Conservation (phyloP, 768 basidiomycete genomes). For the Agaricus blazei region DNA sequence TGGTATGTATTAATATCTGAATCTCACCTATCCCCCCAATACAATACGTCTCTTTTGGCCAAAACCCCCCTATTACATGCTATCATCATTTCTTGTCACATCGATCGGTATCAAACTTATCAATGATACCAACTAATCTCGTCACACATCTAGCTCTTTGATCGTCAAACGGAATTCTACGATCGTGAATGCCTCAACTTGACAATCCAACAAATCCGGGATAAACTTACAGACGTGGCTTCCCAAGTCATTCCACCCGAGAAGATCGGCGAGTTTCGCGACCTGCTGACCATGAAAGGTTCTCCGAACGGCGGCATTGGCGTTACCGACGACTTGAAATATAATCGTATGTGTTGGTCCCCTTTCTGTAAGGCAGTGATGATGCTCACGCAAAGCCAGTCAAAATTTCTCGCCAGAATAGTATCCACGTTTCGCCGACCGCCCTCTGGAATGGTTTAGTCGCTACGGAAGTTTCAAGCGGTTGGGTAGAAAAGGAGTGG, state of each 20-base stretch:
- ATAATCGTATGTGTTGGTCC: constrained; percentile 56
- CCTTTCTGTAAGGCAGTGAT: background rate
- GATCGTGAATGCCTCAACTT: constrained; percentile 66
- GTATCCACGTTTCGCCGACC: constrained; percentile 88
- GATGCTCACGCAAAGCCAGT: constrained; percentile 39
- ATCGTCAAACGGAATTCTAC: constrained; percentile 71
- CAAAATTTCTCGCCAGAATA: constrained; percentile 88
- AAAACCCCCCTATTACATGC: no score
- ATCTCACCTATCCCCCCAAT: no score
- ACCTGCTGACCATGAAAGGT: constrained; percentile 56
- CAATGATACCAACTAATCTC: background rate
- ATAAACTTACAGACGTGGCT: constrained; percentile 62
- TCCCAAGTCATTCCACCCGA: constrained; percentile 44
- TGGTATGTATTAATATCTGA: constrained; percentile 31
- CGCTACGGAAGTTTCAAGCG: constrained; percentile 69
- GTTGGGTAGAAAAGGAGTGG: constrained; percentile 84
- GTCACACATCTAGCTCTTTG: constrained; percentile 55
- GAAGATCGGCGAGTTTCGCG: constrained; percentile 49
- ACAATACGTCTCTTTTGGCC: no score
- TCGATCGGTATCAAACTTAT: background rate
- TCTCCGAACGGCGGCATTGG: constrained; percentile 75
- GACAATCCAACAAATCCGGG: constrained; percentile 69
- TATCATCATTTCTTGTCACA: no score
- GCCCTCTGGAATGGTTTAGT: constrained; percentile 73
- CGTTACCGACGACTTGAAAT: constrained; percentile 84